Conservation (phyloP, 176 grass and related monocot genomes). For the Alopecurus myosuroides region DNA sequence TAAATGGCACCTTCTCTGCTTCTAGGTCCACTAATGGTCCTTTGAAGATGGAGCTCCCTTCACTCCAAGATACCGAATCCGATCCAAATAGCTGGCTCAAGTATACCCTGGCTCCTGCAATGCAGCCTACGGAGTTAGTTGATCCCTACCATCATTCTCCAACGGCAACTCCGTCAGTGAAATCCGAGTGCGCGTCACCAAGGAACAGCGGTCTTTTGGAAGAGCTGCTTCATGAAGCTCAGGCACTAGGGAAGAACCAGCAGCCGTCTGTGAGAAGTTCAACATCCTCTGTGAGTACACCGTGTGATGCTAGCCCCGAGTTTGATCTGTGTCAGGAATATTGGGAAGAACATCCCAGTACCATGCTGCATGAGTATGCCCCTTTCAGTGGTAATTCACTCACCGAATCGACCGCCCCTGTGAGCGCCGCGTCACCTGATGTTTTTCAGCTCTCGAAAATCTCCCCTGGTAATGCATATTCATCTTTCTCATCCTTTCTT, state of each 20-base stretch:
- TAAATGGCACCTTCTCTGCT: slow-evolving; percentile 91
- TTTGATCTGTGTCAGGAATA: slow-evolving; percentile 56
- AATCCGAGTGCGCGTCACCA: slow-evolving; percentile 49
- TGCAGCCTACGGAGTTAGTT: slow-evolving; percentile 53
- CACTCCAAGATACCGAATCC: slow-evolving; percentile 98
- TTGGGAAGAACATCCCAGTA: slow-evolving; percentile 39
- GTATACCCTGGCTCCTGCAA: slow-evolving; percentile 38
- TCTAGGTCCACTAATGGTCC: slow-evolving; percentile 65
- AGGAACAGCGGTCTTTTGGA: slow-evolving; percentile 80
- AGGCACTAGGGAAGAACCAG: slow-evolving; percentile 52
- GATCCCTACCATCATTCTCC: slow-evolving; percentile 59
- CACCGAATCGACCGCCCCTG: slow-evolving; percentile 33
- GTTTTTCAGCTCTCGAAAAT: slow-evolving; percentile 29
- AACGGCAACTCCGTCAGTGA: slow-evolving; percentile 42
- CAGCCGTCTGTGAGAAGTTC: slow-evolving; percentile 46
- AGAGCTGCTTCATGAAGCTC: slow-evolving; percentile 69
- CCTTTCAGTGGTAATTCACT: slow-evolving; percentile 46
- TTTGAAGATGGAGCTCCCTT: slow-evolving; percentile 99
- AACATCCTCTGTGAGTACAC: slow-evolving; percentile 57
- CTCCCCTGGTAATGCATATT: slow-evolving; percentile 24
- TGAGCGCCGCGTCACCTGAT: slow-evolving; percentile 26
- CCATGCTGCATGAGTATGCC: slow-evolving; percentile 30
- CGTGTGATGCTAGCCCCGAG: slow-evolving; percentile 43
- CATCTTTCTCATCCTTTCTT: not conserved
- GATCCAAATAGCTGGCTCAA: slow-evolving; percentile 72